A percentile compares a stretch with the other conserved stretches of the same genome.
phyloP scores from a whole-genome alignment of 2,329 filamentous ascomycete species.

The Diaporthe citri region DNA sequence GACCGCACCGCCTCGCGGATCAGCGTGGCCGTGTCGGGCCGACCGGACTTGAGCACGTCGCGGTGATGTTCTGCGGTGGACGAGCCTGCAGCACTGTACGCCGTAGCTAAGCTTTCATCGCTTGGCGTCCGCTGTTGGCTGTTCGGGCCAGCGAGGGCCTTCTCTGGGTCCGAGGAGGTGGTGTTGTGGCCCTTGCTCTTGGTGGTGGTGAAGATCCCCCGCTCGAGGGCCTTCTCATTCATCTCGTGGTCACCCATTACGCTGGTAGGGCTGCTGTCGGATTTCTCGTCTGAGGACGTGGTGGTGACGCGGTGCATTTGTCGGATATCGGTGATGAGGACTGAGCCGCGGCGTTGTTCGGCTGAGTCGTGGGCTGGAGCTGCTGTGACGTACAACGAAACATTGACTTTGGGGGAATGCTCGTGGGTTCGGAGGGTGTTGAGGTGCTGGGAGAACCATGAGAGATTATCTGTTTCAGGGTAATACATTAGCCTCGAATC shows the following conservation, averaged over 20 bases:
- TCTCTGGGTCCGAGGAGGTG: conserved; percentile 28
- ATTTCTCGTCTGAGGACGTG: conserved; percentile 40
- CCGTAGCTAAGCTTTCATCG: conserved; percentile 14
- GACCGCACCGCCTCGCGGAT: conserved; percentile 54
- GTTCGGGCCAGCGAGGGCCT: neutral
- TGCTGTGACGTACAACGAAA: conserved; percentile 55
- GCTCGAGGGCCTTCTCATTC: conserved; percentile 42
- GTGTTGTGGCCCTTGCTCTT: neutral
- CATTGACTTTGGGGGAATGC: conserved; percentile 53
- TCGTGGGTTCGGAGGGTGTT: conserved; percentile 53
- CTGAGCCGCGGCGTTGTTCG: conserved; percentile 28
- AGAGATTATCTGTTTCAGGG: conserved; percentile 47
- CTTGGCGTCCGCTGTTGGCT: conserved; percentile 5
- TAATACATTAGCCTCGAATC: neutral
- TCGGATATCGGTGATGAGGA: conserved; percentile 33
- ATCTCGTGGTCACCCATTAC: conserved; percentile 34
- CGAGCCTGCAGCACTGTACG: conserved; percentile 26
- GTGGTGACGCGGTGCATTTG: conserved; percentile 1
- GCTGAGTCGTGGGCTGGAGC: conserved; percentile 33
- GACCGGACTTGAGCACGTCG: conserved; percentile 51
- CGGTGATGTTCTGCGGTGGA: conserved; percentile 39
- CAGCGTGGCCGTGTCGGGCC: conserved; percentile 56
- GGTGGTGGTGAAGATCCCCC: neutral
- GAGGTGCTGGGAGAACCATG: conserved; percentile 56
- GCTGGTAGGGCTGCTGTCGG: conserved; percentile 28